phyloP scores from a whole-genome alignment of 345 rosid species.

The Corchorus capsularis region DNA sequence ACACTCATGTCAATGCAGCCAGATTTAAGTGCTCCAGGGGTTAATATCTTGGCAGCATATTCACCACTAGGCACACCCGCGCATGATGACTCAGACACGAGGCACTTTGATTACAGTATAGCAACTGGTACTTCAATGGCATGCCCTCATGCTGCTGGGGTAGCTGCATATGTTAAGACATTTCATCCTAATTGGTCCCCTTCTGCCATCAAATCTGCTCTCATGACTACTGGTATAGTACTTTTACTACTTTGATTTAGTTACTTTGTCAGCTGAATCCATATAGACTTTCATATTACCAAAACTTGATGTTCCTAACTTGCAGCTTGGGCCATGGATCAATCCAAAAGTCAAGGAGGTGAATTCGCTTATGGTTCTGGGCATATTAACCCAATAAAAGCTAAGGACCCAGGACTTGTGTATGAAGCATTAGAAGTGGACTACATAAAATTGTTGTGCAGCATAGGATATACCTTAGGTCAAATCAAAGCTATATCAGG shows the following conservation, averaged over 20 bases:
- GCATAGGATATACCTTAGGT: too few relatives aligned
- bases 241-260: background rate
- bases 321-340: background rate
- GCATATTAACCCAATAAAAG: too few relatives aligned
- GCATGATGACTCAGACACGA: constrained; percentile 1
- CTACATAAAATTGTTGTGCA: too few relatives aligned
- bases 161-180: constrained; percentile 40
- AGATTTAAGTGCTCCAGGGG: constrained; percentile 46
- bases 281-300: background rate
- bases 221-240: constrained; percentile 40
- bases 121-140: constrained; percentile 48
- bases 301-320: background rate
- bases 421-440: too few relatives aligned
- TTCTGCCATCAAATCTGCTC: constrained; percentile 42
- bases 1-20: constrained; percentile 27
- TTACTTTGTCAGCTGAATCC: background rate
- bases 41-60: constrained; percentile 41
- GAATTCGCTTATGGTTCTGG: background rate
- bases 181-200: constrained; percentile 51
- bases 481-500: too few relatives aligned
- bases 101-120: constrained; percentile 30
- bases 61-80: constrained; percentile 23
- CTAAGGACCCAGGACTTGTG: too few relatives aligned
- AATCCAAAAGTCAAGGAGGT: background rate
- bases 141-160: constrained; percentile 50